phyloP scores from a whole-genome alignment of 2,329 filamentous ascomycete species.

The Lecanicillium sp. region DNA sequence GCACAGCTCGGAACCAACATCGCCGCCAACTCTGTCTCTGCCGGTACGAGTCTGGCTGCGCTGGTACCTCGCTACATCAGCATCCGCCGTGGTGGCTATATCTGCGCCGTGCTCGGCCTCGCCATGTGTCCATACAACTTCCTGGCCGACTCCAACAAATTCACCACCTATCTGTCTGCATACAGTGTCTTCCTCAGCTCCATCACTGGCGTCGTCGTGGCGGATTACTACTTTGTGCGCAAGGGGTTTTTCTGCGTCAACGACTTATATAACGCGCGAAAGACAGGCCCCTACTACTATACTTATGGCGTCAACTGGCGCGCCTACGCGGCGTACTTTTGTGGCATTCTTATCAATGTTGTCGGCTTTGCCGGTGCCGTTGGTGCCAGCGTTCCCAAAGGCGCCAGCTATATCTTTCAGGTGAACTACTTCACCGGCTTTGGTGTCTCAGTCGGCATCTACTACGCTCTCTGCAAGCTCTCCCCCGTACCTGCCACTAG shows the following conservation, averaged over 20 bases:
- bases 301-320: constrained; percentile 72
- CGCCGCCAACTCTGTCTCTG: constrained; percentile 78
- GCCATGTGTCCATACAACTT: constrained; percentile 86
- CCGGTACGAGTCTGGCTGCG: constrained; percentile 76
- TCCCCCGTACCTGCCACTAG: constrained; percentile 71
- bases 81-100: constrained; percentile 80
- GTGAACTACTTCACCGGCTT: constrained; percentile 88
- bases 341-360: constrained; percentile 82
- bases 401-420: constrained; percentile 81
- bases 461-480: constrained; percentile 63
- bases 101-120: constrained; percentile 73
- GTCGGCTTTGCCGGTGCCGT: constrained; percentile 85
- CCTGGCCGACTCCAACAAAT: constrained; percentile 68
- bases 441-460: constrained; percentile 58
- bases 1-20: constrained; percentile 85
- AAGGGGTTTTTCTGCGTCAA: constrained; percentile 73
- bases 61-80: constrained; percentile 73
- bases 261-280: constrained; percentile 70
- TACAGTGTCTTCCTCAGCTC: constrained; percentile 93
- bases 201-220: constrained; percentile 85
- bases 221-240: constrained; percentile 83
- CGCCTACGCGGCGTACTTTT: constrained; percentile 74
- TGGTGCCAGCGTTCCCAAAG: constrained; percentile 63
- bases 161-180: constrained; percentile 85
- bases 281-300: constrained; percentile 66